Evolutionary conservation across 208 protist genomes (phyloP).

Genomic region (Jaenimonas drosophilae): DNA sequence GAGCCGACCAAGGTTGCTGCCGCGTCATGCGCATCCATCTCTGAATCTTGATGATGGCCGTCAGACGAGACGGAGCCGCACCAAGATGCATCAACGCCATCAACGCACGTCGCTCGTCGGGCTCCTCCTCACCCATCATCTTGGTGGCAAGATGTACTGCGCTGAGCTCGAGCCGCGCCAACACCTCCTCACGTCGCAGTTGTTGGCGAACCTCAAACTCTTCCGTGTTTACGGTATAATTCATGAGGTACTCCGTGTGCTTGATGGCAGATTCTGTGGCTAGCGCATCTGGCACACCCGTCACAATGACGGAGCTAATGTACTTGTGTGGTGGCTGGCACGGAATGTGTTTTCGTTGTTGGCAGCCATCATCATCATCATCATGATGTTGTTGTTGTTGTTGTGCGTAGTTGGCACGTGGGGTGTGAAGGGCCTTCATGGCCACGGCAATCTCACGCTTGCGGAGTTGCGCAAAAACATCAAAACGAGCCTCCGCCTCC

Average conservation of each 20-base stretch:
- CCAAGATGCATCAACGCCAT: conserved; percentile 10
- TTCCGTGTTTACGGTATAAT: conserved; percentile 15
- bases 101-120: conserved; percentile 5
- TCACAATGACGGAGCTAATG: conserved; percentile 4
- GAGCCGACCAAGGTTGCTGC: conserved; percentile 10
- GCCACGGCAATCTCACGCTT: conserved; percentile 11
- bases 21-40: conserved; percentile 57
- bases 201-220: conserved; percentile 7
- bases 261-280: neutral
- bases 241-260: conserved; percentile 5
- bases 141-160: conserved; percentile 2
- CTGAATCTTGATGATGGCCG: conserved; percentile 38
- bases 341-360: too few relatives aligned
- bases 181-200: conserved; percentile 6
- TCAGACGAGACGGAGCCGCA: conserved; percentile 24
- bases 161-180: conserved; percentile 8
- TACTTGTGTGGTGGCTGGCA: conserved; percentile 1
- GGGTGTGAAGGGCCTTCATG: conserved; percentile 3
- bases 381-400: too few relatives aligned
- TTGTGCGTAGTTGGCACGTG: neutral
- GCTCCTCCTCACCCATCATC: conserved; percentile 14
- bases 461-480: conserved; percentile 4
- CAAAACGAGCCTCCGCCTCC: conserved; percentile 4
- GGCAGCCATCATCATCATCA: too few relatives aligned
- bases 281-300: neutral